Evolutionary conservation across 805 yeast genomes (phyloP), one percentile per base, ranked within the genome.

Genomic region (Metschnikowia colocasiae): DNA sequence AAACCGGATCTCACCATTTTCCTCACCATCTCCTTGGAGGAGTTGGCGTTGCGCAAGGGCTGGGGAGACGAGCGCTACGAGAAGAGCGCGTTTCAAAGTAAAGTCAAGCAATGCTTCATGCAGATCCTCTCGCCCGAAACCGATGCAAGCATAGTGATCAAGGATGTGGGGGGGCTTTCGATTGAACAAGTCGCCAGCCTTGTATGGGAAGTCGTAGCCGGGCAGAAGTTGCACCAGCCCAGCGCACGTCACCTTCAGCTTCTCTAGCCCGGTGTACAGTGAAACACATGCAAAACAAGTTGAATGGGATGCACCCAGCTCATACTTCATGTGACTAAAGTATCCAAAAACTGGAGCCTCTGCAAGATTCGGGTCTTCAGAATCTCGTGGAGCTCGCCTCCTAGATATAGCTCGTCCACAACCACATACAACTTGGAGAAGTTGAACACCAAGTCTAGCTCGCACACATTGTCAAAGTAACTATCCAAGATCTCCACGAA

Each of bases 21-120:
- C 55, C 68, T 94, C 49, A 82, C 87, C 32, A 74, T 86, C 35
- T 68, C 76, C 59, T 64, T 52, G 50, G 76, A 67, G 6, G 74
- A 71, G 34, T 58, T 73, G 23, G 60, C 72, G 19, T 53, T 61
- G 16, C 73, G 98, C 46, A 81, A 80, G 9, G 95, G 95, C 1
- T 94, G 86, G 72, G 99, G 99, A 12, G 85, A 82, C n/a, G 99
- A 94, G 64, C 71, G 97, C 45, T 94, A 94, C 66, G 99, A 94
- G 63, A 77, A 75, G 23, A 62, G 65, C 4, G 81, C 76, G 41
- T 86, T 94, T 59, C 99, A 94, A 61, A 63, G 67, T n/a, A 71
- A 69, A 32, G 99, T 94, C 3, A 79, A 81, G 49, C 36, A 58
- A 8, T 71, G 81, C 51, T 94, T 91, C 60, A 68, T 74, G 46